Conservation (phyloP, 768 basidiomycete species). For the Porpolomopsis calyptriformis region DNA sequence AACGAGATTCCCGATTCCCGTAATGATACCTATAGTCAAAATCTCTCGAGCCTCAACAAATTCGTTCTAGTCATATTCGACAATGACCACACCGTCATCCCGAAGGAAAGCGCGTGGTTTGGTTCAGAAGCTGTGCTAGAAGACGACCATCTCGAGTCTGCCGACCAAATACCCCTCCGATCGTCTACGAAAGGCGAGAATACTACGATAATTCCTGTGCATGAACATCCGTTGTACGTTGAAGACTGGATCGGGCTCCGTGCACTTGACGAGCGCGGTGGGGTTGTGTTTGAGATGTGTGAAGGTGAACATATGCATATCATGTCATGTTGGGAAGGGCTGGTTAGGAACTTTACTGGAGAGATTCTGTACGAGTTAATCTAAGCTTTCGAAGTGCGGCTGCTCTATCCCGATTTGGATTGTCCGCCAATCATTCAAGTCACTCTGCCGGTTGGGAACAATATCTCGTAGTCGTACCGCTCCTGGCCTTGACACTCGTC, state of each 20-base stretch:
- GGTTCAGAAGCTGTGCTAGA: conserved; percentile 51
- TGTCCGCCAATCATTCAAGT: too few species aligned
- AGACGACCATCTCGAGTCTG: conserved; percentile 10
- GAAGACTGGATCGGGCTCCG: conserved; percentile 80
- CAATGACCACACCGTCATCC: conserved; percentile 66
- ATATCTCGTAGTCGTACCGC: too few species aligned
- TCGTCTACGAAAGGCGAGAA: conserved; percentile 7
- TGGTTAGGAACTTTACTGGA: conserved; percentile 25
- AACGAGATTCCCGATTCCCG: conserved; percentile 51
- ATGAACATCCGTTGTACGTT: conserved; percentile 55
- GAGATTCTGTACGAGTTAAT: neutral
- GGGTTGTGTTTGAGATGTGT: conserved; percentile 50
- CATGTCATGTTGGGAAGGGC: conserved; percentile 45
- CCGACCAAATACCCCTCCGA: neutral
- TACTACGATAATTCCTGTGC: conserved; percentile 73
- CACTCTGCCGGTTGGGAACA: too few species aligned
- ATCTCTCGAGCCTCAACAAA: conserved; percentile 50
- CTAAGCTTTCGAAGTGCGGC: too few species aligned
- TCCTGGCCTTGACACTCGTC: too few species aligned
- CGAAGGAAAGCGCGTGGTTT: conserved; percentile 83
- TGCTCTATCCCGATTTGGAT: too few species aligned
- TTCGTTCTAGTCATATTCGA: conserved; percentile 69
- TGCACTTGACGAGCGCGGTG: conserved; percentile 54
- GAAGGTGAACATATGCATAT: conserved; percentile 72
- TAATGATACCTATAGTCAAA: conserved; percentile 50